Evolutionary conservation across 441 rosid genomes (phyloP).

Genomic region (Flueggea neowawraea): DNA sequence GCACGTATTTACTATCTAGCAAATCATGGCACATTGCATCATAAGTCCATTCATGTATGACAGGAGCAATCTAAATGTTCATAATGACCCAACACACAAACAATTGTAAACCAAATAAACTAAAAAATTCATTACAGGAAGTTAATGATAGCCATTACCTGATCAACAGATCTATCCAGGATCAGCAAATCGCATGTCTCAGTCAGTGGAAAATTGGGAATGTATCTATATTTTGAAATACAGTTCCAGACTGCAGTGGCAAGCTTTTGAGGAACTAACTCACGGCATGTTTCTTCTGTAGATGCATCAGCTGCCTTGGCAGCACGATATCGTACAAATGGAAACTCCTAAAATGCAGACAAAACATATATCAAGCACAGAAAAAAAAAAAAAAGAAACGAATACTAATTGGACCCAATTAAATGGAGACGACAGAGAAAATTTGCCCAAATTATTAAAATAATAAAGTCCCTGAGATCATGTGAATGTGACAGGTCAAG

Average conservation of each 20-base stretch:
- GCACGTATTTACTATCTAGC: conserved; percentile 76
- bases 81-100: conserved; percentile 11
- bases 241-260: conserved; percentile 84
- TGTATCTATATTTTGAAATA: conserved; percentile 59
- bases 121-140: conserved; percentile 8
- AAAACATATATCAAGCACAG: conserved; percentile 1
- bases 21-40: conserved; percentile 99
- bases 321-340: conserved; percentile 76
- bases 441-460: too few species aligned
- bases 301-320: conserved; percentile 69
- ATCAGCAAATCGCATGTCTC: conserved; percentile 95
- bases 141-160: conserved; percentile 36
- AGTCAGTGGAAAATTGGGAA: conserved; percentile 80
- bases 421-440: too few species aligned
- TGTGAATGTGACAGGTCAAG: too few species aligned
- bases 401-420: background rate
- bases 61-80: conserved; percentile 74
- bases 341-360: conserved; percentile 66
- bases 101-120: conserved; percentile 2
- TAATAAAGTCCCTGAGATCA: too few species aligned
- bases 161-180: conserved; percentile 92
- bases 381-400: background rate
- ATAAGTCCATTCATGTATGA: conserved; percentile 98
- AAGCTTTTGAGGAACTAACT: conserved; percentile 79
- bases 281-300: conserved; percentile 69